Evolutionary conservation across 345 rosid genomes (phyloP).

Genomic region (Aethionema arabicum): DNA sequence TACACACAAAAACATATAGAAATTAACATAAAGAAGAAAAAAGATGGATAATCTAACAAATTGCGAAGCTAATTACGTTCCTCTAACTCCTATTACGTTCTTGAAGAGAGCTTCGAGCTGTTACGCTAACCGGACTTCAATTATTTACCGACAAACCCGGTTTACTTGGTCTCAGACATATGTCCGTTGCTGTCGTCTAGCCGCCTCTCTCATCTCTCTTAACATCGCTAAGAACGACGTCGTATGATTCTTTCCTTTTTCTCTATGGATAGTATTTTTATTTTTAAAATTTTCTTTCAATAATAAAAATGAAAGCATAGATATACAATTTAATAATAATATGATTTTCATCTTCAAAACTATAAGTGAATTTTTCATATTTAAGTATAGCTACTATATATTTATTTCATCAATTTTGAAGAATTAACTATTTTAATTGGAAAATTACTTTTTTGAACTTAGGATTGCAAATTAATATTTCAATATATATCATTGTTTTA

Average conservation of each 20-base stretch:
- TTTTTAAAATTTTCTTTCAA: slow-evolving; percentile 10
- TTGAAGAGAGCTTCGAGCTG: slow-evolving; percentile 65
- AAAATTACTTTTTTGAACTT: too few relatives aligned
- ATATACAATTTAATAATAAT: slow-evolving; percentile 39
- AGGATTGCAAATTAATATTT: too few relatives aligned
- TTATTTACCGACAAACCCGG: slow-evolving; percentile 49
- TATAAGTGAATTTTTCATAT: too few relatives aligned
- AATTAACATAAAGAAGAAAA: slow-evolving; percentile 21
- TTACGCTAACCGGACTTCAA: slow-evolving; percentile 50
- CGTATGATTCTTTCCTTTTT: slow-evolving; percentile 32
- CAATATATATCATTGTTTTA: too few relatives aligned
- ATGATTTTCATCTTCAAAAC: too few relatives aligned
- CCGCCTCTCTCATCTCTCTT: slow-evolving; percentile 60
- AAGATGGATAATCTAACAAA: slow-evolving; percentile 55
- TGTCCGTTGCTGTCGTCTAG: slow-evolving; percentile 61
- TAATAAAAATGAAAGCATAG: too few relatives aligned
- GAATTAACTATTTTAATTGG: too few relatives aligned
- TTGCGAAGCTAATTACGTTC: slow-evolving; percentile 57
- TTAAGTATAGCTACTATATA: too few relatives aligned
- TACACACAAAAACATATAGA: not conserved
- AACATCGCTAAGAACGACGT: slow-evolving; percentile 62
- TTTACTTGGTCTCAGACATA: slow-evolving; percentile 70
- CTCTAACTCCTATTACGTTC: slow-evolving; percentile 72
- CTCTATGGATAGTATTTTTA: not conserved
- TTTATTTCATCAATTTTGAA: too few relatives aligned